Evolutionary conservation across 306 rosid species (phyloP).

Genomic region (Arachis hypogaea): DNA sequence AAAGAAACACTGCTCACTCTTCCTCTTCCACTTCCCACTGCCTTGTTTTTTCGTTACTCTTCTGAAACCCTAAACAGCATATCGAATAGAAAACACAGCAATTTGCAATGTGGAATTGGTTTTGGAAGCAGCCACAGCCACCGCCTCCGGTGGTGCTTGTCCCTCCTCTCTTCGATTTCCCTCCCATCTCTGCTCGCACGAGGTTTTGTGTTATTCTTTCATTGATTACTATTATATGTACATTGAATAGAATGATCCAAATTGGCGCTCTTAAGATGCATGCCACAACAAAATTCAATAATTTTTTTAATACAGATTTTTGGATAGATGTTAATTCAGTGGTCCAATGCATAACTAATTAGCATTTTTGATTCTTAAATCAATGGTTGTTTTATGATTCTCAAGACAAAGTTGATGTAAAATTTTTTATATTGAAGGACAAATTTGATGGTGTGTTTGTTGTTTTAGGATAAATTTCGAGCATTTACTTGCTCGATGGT

Average conservation of each 20-base stretch:
- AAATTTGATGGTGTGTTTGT: neutral
- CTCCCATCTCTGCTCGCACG: conserved; percentile 92
- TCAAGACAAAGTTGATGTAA: neutral
- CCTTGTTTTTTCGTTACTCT: neutral
- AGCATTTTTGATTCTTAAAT: neutral
- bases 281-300: neutral
- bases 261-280: neutral
- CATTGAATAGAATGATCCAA: neutral
- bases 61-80: conserved; percentile 20
- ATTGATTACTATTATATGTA: neutral
- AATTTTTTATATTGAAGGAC: neutral
- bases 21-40: neutral
- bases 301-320: neutral
- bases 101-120: conserved; percentile 58
- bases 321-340: neutral
- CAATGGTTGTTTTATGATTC: neutral
- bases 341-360: neutral
- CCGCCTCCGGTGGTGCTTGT: conserved; percentile 91
- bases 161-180: conserved; percentile 95
- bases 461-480: neutral
- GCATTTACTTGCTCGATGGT: neutral
- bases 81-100: neutral
- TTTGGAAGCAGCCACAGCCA: conserved; percentile 33
- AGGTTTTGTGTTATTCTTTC: conserved; percentile 40
- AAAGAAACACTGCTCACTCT: neutral